phyloP scores from a whole-genome alignment of 805 yeast species.

The Wickerhamiella slavikovae region DNA sequence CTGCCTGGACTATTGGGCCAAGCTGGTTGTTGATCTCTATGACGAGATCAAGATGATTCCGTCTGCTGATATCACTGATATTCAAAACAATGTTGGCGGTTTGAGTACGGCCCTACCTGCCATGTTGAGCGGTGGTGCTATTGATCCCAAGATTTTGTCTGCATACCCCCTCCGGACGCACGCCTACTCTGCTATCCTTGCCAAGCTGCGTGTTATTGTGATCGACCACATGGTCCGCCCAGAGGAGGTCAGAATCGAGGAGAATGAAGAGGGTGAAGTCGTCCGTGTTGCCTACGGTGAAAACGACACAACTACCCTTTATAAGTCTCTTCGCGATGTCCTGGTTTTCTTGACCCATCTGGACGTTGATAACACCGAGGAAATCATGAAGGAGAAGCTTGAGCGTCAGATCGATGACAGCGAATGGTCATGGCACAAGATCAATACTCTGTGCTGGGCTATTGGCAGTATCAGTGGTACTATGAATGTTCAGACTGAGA shows the following conservation, averaged over 20 bases:
- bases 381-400: slow-evolving; percentile 78
- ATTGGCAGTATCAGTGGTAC: slow-evolving; percentile 98
- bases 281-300: slow-evolving; percentile 94
- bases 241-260: slow-evolving; percentile 91
- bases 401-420: slow-evolving; percentile 85
- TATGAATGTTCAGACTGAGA: slow-evolving; percentile 92
- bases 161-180: slow-evolving; percentile 72
- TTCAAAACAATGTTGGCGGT: background rate
- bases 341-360: slow-evolving; percentile 87
- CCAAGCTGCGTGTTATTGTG: slow-evolving; percentile 74
- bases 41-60: slow-evolving; percentile 74
- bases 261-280: slow-evolving; percentile 97
- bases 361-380: slow-evolving; percentile 84
- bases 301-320: slow-evolving; percentile 87
- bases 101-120: slow-evolving; percentile 19
- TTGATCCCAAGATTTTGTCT: slow-evolving; percentile 61
- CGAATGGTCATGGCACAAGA: slow-evolving; percentile 99
- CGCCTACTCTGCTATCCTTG: slow-evolving; percentile 54
- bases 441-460: slow-evolving; percentile 97
- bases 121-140: slow-evolving; percentile 43
- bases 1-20: slow-evolving; percentile 86
- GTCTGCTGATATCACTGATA: slow-evolving; percentile 25
- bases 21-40: slow-evolving; percentile 62
- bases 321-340: slow-evolving; percentile 90
- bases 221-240: slow-evolving; percentile 97